Conservation (phyloP, 2,329 filamentous ascomycete genomes). For the Phoma sp. region DNA sequence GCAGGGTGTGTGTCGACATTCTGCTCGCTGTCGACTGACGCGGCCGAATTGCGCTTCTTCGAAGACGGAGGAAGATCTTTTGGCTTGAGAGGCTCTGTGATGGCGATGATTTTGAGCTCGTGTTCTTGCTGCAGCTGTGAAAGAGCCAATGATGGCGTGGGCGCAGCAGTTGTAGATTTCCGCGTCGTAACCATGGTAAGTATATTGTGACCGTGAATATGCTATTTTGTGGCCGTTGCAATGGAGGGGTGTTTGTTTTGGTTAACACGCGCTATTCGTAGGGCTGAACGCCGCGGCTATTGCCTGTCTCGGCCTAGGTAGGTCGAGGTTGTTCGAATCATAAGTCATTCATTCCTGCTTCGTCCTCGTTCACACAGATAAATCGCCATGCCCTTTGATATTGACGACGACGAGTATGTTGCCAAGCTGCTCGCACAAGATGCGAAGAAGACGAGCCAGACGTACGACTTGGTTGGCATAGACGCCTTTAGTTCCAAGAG, state of each 20-base stretch:
- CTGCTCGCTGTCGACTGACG: conserved; percentile 73
- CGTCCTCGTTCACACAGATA: conserved; percentile 2
- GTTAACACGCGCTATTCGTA: conserved; percentile 18
- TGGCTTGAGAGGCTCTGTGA: conserved; percentile 75
- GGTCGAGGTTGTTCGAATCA: neutral
- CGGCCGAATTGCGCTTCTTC: conserved; percentile 57
- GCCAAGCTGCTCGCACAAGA: conserved; percentile 80
- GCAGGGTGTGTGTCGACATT: conserved; percentile 69
- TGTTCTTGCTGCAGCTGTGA: conserved; percentile 64
- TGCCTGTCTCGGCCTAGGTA: conserved; percentile 24
- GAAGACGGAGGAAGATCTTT: conserved; percentile 51
- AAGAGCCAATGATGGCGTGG: conserved; percentile 49
- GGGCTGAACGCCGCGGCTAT: conserved; percentile 30
- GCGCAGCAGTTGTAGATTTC: conserved; percentile 27
- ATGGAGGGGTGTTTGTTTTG: conserved; percentile 41
- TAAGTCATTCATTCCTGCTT: neutral
- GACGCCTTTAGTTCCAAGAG: conserved; percentile 67
- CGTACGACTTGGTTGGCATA: conserved; percentile 76
- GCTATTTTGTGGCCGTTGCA: conserved; percentile 1
- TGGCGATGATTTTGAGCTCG: conserved; percentile 72
- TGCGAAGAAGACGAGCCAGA: conserved; percentile 73
- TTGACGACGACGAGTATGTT: conserved; percentile 74
- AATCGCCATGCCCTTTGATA: conserved; percentile 26
- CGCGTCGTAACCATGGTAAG: conserved; percentile 34
- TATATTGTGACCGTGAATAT: neutral